These are phyloP conservation scores for Paecilomyces fulvus DNA, from an alignment of 2,329 filamentous ascomycete genomes.

Conservation along the genomic window DNA sequence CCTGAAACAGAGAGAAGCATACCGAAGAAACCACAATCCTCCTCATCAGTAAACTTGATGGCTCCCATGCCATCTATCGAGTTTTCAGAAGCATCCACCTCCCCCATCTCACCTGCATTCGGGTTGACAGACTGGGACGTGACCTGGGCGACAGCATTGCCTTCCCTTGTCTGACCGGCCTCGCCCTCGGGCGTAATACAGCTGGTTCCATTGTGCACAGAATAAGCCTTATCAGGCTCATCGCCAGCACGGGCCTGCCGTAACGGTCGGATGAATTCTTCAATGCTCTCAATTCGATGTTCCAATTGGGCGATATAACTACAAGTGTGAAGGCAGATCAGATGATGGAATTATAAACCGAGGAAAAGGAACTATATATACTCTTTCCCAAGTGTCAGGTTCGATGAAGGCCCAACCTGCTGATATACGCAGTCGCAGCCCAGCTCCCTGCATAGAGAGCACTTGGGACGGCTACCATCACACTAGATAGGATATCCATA, in stretches of 20 bases:
- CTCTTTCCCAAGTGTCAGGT: constrained; percentile 8
- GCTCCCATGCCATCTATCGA: constrained; percentile 23
- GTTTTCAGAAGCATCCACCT: constrained; percentile 8
- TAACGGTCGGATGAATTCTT: constrained; percentile 4
- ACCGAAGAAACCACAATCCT: constrained; percentile 28
- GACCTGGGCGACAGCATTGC: background rate
- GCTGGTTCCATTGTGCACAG: background rate
- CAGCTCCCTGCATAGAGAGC: constrained; percentile 7
- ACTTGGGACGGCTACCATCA: constrained; percentile 8
- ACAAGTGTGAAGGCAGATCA: background rate
- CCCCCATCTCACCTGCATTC: constrained; percentile 1
- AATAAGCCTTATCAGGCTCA: constrained; percentile 1
- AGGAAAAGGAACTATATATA: background rate
- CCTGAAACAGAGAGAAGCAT: background rate
- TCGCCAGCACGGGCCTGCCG: constrained; percentile 3
- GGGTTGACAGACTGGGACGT: background rate
- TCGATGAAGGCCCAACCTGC: constrained; percentile 7
- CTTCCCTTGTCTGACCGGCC: background rate
- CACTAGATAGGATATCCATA: constrained; percentile 3
- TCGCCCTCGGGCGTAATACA: background rate
- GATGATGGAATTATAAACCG: background rate
- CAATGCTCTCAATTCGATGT: constrained; percentile 6
- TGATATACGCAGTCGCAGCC: constrained; percentile 8
- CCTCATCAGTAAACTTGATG: constrained; percentile 21
- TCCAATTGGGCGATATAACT: constrained; percentile 9